phyloP scores from a whole-genome alignment of 163 green algal species.

The Chloromonas sp. region DNA sequence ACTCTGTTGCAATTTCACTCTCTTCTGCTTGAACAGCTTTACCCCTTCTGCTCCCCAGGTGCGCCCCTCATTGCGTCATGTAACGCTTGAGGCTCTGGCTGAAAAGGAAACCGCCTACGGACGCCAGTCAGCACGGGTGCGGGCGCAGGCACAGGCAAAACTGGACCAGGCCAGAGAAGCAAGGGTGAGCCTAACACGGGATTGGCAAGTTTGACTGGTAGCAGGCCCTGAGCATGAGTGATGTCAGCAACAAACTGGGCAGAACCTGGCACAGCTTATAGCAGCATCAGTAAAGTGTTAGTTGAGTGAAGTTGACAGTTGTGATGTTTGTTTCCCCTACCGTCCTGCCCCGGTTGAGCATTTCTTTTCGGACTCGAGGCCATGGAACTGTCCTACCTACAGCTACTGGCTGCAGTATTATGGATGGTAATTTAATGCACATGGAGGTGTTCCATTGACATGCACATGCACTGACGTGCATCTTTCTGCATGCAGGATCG shows the following conservation, averaged over 20 bases:
- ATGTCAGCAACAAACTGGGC: neutral
- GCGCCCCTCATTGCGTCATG: neutral
- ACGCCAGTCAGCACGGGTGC: neutral
- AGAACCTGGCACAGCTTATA: neutral
- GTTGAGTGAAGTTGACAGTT: neutral
- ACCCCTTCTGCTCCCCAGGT: neutral
- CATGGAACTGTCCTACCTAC: no score
- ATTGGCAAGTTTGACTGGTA: neutral
- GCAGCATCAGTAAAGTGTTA: neutral
- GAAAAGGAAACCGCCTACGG: neutral
- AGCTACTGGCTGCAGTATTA: no score
- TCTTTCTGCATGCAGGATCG: neutral
- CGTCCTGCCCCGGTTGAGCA: no score
- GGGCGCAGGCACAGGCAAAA: neutral
- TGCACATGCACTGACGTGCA: neutral
- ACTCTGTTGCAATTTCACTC: no score
- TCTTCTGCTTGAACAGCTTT: no score
- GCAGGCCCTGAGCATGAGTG: neutral
- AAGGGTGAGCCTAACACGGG: neutral
- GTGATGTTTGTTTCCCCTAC: neutral
- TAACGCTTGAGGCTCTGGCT: neutral
- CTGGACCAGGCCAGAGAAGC: neutral
- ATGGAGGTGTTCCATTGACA: neutral
- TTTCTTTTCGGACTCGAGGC: no score
- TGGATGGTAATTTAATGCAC: neutral